Base-by-base conservation (phyloP, 164 flowering plant species). In the Nymphaea colorata region DNA sequence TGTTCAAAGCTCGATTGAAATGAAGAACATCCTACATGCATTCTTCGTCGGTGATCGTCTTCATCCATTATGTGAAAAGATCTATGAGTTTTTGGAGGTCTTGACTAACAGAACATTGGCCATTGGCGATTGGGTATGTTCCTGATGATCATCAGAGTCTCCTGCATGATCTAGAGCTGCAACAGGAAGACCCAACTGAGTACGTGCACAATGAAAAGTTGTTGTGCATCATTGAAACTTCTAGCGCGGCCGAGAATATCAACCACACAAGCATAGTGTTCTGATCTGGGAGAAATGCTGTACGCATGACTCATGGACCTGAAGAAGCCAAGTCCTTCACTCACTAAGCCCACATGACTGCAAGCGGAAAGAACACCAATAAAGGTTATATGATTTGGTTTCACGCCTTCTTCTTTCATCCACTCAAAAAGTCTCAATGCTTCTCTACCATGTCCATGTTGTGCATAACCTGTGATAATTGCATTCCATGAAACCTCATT, bases 401-500 rank as follows among this genome's bases (percentile, higher is more conserved):
- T 69, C n/a, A 64, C 64, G 18, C 73, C 77, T 55, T 44, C 8
- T 53, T 15, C 61, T 61, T 74, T 74, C 80, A 77, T 77, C 75
- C 67, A 64, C 67, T 74, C 71, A 61, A 77, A 77, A 64, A 77
- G 69, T 62, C 69, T 59, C 15, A 77, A 70, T 36, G 80, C 75
- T 65, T 77, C 77, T 5, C 41, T 69, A 41, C 77, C 75, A 61
- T 14, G 57, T 36, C 80, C 80, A 74, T 77, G 77, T 66, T 77
- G 80, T 64, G 80, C 74, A 69, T 71, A 77, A 45, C 71, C 80
- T 11, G 71, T 72, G 62, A 77, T 72, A 68, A 77, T 77, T 4
- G 75, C 80, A 74, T 77, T 77, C 73, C 77, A 77, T 36, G 80
- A 77, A 4, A 77, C 67, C 71, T 77, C 77, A 51, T 77, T 77